Base-by-base conservation (phyloP, 176 grass and related monocot species). In the Elaeis guineensis region DNA sequence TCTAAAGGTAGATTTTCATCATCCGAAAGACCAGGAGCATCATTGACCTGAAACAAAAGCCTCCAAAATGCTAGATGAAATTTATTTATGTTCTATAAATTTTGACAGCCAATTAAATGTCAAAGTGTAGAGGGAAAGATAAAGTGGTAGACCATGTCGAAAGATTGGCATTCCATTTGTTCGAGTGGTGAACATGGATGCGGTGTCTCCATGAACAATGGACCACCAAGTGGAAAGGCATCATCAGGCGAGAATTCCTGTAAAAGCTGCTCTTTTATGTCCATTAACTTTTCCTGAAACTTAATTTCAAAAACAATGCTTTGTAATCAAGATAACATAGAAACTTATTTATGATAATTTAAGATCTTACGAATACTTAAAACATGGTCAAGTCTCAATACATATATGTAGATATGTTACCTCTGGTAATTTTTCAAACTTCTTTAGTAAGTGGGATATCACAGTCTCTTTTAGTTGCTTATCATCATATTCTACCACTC, bases 191-290 rank as follows among this genome's bases (percentile, higher is more conserved):
- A 85, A 69, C 75, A 91, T 71, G 73, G 76, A 29, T 92, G 79
- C 50, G 84, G 70, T 5, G 82, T 80, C 64, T 86, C 93, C 82
- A 89, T 81, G 73, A 98, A 98, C 73, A 89, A 60, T 0, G 93
- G 73, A 57, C 69, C 84, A 54, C 87, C 73, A 65, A 85, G 59
- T 59, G 82, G 78, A 85, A 92, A 90, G 35, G 84, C 81, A 86
- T 98, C 93, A 66, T 92, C 93, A 17, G 83, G 76, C 25, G 81
- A 86, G 71, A 89, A 98, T 67, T 89, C 87, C 69, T 98, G 78
- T 66, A 89, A 83, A 57, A 91, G 61, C 25, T 89, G 78, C 19
- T 92, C 78, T 83, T 80, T 89, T 79, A 98, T 78, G 60, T 57
- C 29, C 0, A 72, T 61, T 57, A 82, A 70, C 50, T 89, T 84